phyloP scores from a whole-genome alignment of 352 stramenopile genomes.

The Pythium rishiriense region DNA sequence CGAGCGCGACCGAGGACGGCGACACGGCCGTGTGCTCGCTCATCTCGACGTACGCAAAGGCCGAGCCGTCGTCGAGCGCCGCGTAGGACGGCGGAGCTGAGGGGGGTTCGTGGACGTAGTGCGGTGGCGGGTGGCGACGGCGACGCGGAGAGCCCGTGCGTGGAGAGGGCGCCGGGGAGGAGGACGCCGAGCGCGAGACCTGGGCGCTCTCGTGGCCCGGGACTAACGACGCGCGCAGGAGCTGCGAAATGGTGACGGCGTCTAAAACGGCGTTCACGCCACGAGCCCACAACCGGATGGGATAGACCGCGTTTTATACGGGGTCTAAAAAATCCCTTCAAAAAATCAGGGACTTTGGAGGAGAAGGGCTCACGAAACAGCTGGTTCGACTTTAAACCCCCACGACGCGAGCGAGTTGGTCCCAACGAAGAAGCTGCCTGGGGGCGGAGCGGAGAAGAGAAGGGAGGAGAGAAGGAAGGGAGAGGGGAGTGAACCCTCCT shows the following conservation, averaged over 20 bases:
- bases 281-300: too few species aligned
- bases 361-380: neutral
- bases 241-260: slow-evolving; percentile 25
- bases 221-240: slow-evolving; percentile 14
- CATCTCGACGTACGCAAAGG: slow-evolving; percentile 47
- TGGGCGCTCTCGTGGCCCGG: slow-evolving; percentile 24
- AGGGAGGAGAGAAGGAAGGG: neutral
- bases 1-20: slow-evolving; percentile 8
- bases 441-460: neutral
- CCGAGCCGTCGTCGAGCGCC: slow-evolving; percentile 12
- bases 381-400: neutral
- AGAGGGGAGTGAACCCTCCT: neutral
- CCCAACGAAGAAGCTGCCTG: neutral
- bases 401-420: neutral
- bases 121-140: slow-evolving; percentile 6
- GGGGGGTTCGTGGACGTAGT: slow-evolving; percentile 9
- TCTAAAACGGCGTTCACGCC: neutral
- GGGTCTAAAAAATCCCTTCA: neutral
- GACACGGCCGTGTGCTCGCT: slow-evolving; percentile 37
- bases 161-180: slow-evolving; percentile 19
- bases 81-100: neutral
- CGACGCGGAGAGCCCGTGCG: neutral
- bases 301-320: neutral
- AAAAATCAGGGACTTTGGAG: slow-evolving; percentile 9
- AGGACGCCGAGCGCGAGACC: slow-evolving; percentile 29